Base-by-base conservation (phyloP, 768 basidiomycete species). In the Tylopilus subfusipes region DNA sequence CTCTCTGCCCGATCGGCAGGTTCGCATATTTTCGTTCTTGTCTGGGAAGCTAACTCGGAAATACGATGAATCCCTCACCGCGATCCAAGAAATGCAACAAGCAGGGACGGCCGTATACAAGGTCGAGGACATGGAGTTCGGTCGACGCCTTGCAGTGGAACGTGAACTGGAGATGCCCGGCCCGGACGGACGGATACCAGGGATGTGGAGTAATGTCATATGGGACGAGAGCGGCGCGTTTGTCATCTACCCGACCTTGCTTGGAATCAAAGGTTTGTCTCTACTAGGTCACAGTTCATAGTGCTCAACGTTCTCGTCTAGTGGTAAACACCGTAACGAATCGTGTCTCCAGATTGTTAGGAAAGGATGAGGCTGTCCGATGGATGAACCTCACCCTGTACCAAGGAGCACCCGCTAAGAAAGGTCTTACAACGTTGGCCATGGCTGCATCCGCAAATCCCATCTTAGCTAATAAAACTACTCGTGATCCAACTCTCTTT, bases 221-320 rank as follows among this genome's bases (percentile, higher is more conserved):
- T 99, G 95, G 95, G 97, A 99, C 65, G 97, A 99, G 72, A 94
- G 89, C 58, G 95, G 96, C 5, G 88, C 92, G 16, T 97, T 99
- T 66, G 76, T 98, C 19, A 70, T 99, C 30, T 99, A 98, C 65
- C 92, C 96, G 18, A 93, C 94, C 0, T 73, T 99, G 57, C 76
- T 98, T 42, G 97, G 97, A 2, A 88, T 99, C 62, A 99, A 99
- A 80, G 90, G 96, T 96, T 51, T 24, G 76, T 59, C 16, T 29
- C 33, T 30, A 3, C 33, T 21, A 12, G 7, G 10, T 70, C 47
- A 12, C 14, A 25, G 1, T 39, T 34, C 5, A 2, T 3, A 30
- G 16, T 24, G 14, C 22, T 58, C 24, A 42, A 45, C 12, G 2
- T 38, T 36, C 27, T 42, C 36, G 5, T 38, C 19, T 16, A 98